A percentile compares a stretch with the other conserved stretches of the same genome.
Evolutionary conservation across 352 stramenopile species (phyloP).

Genomic region (Phytophthora idaei): DNA sequence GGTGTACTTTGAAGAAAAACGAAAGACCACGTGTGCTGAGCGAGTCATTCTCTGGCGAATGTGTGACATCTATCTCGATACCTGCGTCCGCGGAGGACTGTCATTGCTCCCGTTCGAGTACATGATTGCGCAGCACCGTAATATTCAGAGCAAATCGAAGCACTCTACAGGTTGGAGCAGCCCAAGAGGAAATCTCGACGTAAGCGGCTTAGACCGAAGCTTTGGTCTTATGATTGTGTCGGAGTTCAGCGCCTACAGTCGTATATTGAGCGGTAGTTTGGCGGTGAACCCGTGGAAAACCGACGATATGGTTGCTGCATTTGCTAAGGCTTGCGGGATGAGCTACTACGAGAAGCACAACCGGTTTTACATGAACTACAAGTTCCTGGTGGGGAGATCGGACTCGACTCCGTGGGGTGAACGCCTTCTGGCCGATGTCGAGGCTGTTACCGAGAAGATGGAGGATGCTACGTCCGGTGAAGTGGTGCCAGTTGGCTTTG

Average conservation of each 20-base stretch:
- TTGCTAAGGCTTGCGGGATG: slow-evolving; percentile 74
- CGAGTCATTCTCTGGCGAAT: slow-evolving; percentile 73
- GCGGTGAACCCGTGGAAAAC: slow-evolving; percentile 98
- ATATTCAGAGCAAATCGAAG: slow-evolving; percentile 45
- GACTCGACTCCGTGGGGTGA: slow-evolving; percentile 93
- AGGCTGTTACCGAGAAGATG: slow-evolving; percentile 66
- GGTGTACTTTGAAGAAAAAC: slow-evolving; percentile 77
- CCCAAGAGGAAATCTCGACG: slow-evolving; percentile 22
- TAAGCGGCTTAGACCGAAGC: slow-evolving; percentile 34
- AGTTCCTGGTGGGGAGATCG: slow-evolving; percentile 82
- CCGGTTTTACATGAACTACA: slow-evolving; percentile 77
- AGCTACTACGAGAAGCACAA: slow-evolving; percentile 80
- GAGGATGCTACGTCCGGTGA: slow-evolving; percentile 49
- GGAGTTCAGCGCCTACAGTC: slow-evolving; percentile 96
- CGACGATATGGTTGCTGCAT: slow-evolving; percentile 77
- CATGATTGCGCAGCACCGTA: slow-evolving; percentile 67
- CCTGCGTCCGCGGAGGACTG: slow-evolving; percentile 65
- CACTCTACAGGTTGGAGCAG: slow-evolving; percentile 34
- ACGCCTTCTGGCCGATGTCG: slow-evolving; percentile 95
- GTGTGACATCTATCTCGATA: slow-evolving; percentile 76
- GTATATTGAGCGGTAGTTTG: slow-evolving; percentile 96
- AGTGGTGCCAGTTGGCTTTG: slow-evolving; percentile 92
- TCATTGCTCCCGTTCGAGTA: slow-evolving; percentile 84
- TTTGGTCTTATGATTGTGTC: slow-evolving; percentile 94
- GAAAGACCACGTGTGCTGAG: slow-evolving; percentile 69